These are phyloP conservation scores for Nicotiana rustica DNA, from an alignment of 305 asterid species.

Conservation along the genomic window DNA sequence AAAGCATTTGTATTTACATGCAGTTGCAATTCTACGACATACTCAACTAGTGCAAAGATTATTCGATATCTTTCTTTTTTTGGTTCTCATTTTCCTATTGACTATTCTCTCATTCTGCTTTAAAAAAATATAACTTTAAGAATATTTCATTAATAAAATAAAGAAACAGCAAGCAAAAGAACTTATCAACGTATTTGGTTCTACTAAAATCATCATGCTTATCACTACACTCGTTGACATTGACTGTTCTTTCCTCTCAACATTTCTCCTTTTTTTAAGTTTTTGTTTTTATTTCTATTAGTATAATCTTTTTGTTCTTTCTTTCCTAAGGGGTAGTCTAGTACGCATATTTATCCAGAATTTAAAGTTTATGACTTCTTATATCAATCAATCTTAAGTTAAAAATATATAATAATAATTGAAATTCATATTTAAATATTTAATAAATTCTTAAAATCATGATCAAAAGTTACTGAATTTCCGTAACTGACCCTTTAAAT, in stretches of 20 bases:
- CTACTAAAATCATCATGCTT: not conserved
- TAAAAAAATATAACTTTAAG: not conserved
- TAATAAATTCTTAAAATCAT: too few species aligned
- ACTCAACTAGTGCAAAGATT: not conserved
- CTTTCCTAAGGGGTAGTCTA: too few species aligned
- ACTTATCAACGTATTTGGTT: not conserved
- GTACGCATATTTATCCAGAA: too few species aligned
- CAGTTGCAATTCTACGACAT: not conserved
- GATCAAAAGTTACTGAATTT: too few species aligned
- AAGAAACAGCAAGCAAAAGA: not conserved
- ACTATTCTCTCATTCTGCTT: not conserved
- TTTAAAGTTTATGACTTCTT: too few species aligned
- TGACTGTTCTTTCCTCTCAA: constrained; percentile 19
- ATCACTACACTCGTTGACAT: not conserved
- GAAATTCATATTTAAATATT: too few species aligned
- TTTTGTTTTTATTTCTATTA: not conserved
- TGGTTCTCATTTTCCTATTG: not conserved
- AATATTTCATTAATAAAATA: not conserved
- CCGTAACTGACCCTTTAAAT: too few species aligned
- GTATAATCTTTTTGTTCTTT: not conserved
- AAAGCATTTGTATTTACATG: not conserved
- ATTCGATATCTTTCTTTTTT: not conserved
- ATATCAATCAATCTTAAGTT: too few species aligned
- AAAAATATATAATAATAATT: too few species aligned
- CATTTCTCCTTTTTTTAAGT: not conserved